A percentile compares a stretch with the other conserved stretches of the same genome.
Conservation (phyloP, 2,329 filamentous ascomycete species). For the Sclerotiophoma versabilis region DNA sequence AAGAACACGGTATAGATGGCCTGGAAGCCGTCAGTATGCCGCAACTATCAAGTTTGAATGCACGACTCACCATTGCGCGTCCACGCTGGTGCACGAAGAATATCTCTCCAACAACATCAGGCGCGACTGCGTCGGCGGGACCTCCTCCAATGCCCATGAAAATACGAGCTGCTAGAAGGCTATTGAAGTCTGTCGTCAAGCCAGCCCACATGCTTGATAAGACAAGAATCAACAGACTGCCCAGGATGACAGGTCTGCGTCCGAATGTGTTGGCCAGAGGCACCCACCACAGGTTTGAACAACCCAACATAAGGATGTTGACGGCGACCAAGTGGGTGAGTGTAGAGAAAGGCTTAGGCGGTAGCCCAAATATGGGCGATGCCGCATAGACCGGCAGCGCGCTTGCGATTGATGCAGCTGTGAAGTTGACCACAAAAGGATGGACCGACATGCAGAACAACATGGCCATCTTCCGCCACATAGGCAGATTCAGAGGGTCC, state of each 20-base stretch:
- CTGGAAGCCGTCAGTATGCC: conserved; percentile 21
- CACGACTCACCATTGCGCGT: conserved; percentile 45
- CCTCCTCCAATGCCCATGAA: conserved; percentile 50
- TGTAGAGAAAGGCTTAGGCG: conserved; percentile 39
- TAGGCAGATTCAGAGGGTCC: conserved; percentile 52
- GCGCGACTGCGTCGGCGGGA: conserved; percentile 50
- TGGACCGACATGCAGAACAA: conserved; percentile 49
- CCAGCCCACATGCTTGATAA: conserved; percentile 52
- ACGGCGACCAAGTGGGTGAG: conserved; percentile 49
- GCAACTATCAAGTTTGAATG: too few species aligned
- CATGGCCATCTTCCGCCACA: conserved; percentile 47
- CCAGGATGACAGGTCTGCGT: conserved; percentile 48
- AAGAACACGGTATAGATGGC: conserved; percentile 54
- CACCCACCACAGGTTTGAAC: conserved; percentile 52
- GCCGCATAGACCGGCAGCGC: conserved; percentile 46
- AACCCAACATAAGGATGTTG: conserved; percentile 50
- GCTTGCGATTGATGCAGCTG: conserved; percentile 45
- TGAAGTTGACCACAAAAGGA: conserved; percentile 49
- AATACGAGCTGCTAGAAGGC: conserved; percentile 48
- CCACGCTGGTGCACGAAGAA: conserved; percentile 54
- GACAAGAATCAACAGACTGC: conserved; percentile 44
- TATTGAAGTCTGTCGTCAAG: conserved; percentile 45
- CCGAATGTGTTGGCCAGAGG: conserved; percentile 52
- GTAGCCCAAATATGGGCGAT: conserved; percentile 40
- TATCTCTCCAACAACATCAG: conserved; percentile 51